Conservation (phyloP, 441 rosid species). For the Pelargonium fulgidum region DNA sequence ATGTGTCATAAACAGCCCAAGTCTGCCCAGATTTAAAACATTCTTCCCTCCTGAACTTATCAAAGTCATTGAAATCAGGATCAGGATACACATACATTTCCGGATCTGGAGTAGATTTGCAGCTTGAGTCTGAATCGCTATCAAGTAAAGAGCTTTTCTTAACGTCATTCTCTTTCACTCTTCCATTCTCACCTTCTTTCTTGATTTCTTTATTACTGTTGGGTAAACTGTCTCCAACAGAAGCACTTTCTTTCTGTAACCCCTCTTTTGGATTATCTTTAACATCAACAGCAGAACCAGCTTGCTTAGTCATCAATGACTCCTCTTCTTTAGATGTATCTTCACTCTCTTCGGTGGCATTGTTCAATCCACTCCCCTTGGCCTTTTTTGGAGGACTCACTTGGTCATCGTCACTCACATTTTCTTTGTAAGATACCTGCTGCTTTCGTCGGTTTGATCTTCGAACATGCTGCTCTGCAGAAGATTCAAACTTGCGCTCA, state of each 20-base stretch:
- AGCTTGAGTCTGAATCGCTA: conserved; percentile 25
- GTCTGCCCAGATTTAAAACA: conserved; percentile 45
- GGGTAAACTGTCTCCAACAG: conserved; percentile 21
- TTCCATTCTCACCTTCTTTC: conserved; percentile 26
- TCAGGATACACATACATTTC: conserved; percentile 37
- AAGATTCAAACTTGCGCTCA: conserved; percentile 24
- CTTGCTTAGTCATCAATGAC: conserved; percentile 26
- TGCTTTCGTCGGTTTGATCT: conserved; percentile 75
- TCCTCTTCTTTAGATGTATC: conserved; percentile 28
- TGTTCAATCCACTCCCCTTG: conserved; percentile 24
- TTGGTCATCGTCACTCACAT: conserved; percentile 56
- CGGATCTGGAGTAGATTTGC: conserved; percentile 26
- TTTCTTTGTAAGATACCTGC: conserved; percentile 67
- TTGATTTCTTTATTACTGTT: conserved; percentile 25
- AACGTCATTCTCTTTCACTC: conserved; percentile 21
- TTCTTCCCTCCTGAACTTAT: conserved; percentile 29
- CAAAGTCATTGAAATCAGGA: conserved; percentile 57
- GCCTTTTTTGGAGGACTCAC: conserved; percentile 32
- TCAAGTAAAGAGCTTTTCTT: conserved; percentile 21
- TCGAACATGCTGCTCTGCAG: conserved; percentile 38
- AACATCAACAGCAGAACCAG: conserved; percentile 25
- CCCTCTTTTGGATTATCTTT: conserved; percentile 24
- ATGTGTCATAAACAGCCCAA: conserved; percentile 53
- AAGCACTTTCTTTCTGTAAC: conserved; percentile 20
- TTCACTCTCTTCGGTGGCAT: conserved; percentile 21